A percentile compares a stretch with the other conserved stretches of the same genome.
These are phyloP conservation scores for Crithidia bombi DNA, from an alignment of 208 protist genomes.

Conservation along the genomic window DNA sequence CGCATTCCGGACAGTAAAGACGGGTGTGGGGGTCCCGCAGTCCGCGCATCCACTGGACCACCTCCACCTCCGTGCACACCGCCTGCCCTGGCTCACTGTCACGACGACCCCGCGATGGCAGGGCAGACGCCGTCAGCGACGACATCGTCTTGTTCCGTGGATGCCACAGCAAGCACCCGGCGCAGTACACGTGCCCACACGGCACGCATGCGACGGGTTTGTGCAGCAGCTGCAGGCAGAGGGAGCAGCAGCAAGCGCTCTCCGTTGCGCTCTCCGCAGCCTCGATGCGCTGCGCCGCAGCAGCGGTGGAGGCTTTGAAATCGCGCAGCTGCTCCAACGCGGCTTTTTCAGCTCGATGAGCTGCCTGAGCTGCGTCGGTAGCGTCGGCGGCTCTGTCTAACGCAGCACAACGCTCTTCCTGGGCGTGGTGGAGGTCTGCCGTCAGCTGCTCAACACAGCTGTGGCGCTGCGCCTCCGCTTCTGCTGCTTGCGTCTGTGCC, in stretches of 20 bases:
- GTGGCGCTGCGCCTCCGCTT: not conserved
- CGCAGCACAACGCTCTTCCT: not conserved
- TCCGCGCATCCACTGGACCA: conserved; percentile 19
- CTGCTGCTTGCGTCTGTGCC: not conserved
- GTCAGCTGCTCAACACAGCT: not conserved
- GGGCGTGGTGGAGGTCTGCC: not conserved
- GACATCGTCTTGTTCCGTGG: conserved; percentile 44
- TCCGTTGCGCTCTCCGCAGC: conserved; percentile 80
- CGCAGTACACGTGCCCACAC: conserved; percentile 90
- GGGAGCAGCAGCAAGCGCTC: conserved; percentile 69
- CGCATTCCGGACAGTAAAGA: conserved; percentile 54
- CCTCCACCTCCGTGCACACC: conserved; percentile 4
- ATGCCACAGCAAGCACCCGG: conserved; percentile 60
- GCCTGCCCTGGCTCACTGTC: too few species aligned
- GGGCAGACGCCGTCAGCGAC: not conserved
- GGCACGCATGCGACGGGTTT: conserved; percentile 75
- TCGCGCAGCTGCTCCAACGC: conserved; percentile 1
- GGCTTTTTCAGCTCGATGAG: conserved; percentile 7
- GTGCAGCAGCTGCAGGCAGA: conserved; percentile 69
- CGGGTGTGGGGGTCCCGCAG: not conserved
- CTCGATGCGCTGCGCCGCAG: conserved; percentile 58
- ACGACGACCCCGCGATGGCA: too few species aligned
- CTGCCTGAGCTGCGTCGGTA: conserved; percentile 5
- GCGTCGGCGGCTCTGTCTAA: conserved; percentile 1
- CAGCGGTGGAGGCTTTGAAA: conserved; percentile 32